These are phyloP conservation scores for Euphorbia tirucalli DNA, from an alignment of 345 rosid species.

Conservation along the genomic window DNA sequence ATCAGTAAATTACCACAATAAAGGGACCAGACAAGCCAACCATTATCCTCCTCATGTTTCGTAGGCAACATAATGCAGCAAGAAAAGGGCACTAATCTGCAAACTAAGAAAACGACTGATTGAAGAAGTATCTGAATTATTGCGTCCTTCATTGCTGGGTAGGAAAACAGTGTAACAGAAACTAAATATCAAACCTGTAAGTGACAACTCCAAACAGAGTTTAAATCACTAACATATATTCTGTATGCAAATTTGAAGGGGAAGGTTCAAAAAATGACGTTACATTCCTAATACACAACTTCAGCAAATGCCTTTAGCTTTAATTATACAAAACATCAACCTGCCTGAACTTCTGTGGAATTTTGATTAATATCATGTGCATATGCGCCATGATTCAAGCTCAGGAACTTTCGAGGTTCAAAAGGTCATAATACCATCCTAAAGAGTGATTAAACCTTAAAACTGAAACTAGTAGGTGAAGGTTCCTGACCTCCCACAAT, in stretches of 20 bases:
- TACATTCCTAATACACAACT: not conserved
- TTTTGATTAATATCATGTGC: not conserved
- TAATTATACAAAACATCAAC: not conserved
- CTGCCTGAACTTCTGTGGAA: not conserved
- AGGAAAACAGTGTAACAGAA: not conserved
- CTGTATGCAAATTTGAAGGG: not conserved
- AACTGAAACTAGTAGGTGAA: not conserved
- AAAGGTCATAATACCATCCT: not conserved
- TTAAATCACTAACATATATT: not conserved
- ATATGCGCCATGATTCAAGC: not conserved
- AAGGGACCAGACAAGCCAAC: not conserved
- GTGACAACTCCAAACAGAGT: not conserved
- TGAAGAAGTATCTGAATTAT: not conserved
- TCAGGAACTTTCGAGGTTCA: not conserved
- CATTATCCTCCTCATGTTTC: not conserved
- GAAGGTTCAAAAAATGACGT: not conserved
- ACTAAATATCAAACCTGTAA: not conserved
- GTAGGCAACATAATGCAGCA: not conserved
- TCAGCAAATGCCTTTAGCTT: not conserved
- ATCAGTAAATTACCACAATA: not conserved
- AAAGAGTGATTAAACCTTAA: not conserved
- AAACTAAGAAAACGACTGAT: not conserved
- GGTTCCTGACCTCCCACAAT: not conserved
- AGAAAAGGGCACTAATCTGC: constrained; percentile 5
- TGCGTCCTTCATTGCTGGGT: not conserved